A percentile compares a stretch with the other conserved stretches of the same genome.
Evolutionary conservation across 176 grass and related monocot species (phyloP).

Genomic region (Pharus latifolius): DNA sequence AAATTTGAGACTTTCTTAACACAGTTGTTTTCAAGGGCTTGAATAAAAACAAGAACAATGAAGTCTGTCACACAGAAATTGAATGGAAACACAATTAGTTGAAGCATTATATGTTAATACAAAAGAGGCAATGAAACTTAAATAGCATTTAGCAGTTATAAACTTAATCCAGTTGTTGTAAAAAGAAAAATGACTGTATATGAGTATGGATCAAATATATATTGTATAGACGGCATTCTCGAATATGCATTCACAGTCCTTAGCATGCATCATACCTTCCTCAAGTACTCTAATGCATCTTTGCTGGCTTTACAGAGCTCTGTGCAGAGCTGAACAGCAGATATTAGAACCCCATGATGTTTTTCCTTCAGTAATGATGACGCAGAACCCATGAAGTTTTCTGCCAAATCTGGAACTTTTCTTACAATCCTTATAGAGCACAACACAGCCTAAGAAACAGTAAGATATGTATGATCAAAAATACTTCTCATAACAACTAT

Average conservation of each 20-base stretch:
- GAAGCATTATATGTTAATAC: neutral
- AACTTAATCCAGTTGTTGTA: neutral
- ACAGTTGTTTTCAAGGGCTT: neutral
- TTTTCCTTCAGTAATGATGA: slow-evolving; percentile 89
- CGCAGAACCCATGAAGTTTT: slow-evolving; percentile 73
- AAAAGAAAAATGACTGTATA: no score
- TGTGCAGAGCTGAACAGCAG: slow-evolving; percentile 81
- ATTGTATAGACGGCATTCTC: neutral
- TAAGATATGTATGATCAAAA: slow-evolving; percentile 8
- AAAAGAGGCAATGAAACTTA: neutral
- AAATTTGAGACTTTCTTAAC: neutral
- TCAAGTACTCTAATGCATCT: slow-evolving; percentile 73
- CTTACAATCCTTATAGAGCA: slow-evolving; percentile 92
- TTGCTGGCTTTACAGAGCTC: slow-evolving; percentile 90
- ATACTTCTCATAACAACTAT: neutral
- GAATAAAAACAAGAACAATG: neutral
- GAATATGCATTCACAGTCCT: neutral
- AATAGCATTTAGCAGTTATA: neutral
- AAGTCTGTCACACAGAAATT: neutral
- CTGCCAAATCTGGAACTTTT: slow-evolving; percentile 94
- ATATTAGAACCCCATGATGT: slow-evolving; percentile 89
- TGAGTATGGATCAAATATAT: neutral
- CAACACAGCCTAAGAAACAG: slow-evolving; percentile 68
- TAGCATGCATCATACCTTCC: slow-evolving; percentile 50
- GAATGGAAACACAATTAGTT: neutral